Evolutionary conservation across 768 basidiomycete species (phyloP).

Genomic region (Hirschioporus abietinus): DNA sequence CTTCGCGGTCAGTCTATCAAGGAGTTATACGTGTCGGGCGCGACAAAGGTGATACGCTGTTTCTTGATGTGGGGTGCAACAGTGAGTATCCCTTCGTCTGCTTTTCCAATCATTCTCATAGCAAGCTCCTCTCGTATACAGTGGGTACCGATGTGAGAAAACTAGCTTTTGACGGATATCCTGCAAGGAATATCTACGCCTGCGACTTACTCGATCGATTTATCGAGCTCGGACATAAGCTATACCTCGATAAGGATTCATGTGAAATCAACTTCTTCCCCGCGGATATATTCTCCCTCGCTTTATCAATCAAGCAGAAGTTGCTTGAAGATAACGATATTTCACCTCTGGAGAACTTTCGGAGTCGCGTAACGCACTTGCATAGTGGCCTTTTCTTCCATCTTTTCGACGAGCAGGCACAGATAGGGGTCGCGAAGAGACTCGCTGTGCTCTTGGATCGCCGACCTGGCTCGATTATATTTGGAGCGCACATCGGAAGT

Average conservation of each 20-base stretch:
- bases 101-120: too few relatives aligned
- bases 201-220: conserved; percentile 26
- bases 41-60: conserved; percentile 15
- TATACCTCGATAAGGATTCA: conserved; percentile 20
- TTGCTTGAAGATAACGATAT: conserved; percentile 7
- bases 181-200: conserved; percentile 22
- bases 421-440: conserved; percentile 25
- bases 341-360: conserved; percentile 18
- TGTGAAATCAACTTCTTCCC: conserved; percentile 26
- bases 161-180: conserved; percentile 26
- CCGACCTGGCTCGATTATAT: conserved; percentile 23
- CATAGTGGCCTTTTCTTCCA: conserved; percentile 31
- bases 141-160: conserved; percentile 31
- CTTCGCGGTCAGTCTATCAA: conserved; percentile 19
- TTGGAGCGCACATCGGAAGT: conserved; percentile 27
- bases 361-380: conserved; percentile 22
- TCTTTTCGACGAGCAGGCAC: conserved; percentile 27
- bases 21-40: conserved; percentile 21
- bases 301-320: background rate
- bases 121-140: conserved; percentile 6
- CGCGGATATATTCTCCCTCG: conserved; percentile 24
- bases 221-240: conserved; percentile 25
- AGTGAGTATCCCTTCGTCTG: conserved; percentile 18
- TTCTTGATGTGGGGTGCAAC: conserved; percentile 29
- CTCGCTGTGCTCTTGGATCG: conserved; percentile 22